These are phyloP conservation scores for Hyaloperonospora arabidopsidis DNA, from an alignment of 352 stramenopile genomes.

Conservation along the genomic window DNA sequence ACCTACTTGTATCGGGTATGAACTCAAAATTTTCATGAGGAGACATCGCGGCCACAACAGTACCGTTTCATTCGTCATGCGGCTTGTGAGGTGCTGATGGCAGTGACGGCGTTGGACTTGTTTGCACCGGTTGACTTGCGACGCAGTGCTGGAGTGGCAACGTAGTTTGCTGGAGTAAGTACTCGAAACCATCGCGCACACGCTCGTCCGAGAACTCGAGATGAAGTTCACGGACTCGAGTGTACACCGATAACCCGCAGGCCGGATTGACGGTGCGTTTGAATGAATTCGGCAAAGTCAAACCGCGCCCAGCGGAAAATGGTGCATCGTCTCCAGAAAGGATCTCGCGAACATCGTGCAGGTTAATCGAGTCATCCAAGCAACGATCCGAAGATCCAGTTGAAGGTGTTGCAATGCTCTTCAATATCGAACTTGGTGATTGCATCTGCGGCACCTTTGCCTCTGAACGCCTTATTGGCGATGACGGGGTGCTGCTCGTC, in stretches of 20 bases:
- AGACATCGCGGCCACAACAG: constrained; percentile 14
- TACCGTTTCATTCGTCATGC: constrained; percentile 1
- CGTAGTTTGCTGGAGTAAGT: constrained; percentile 56
- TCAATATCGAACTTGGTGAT: constrained; percentile 7
- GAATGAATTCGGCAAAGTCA: constrained; percentile 34
- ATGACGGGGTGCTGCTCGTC: constrained; percentile 32
- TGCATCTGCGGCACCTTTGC: constrained; percentile 14
- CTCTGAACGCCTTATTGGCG: constrained; percentile 15
- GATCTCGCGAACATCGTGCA: constrained; percentile 51
- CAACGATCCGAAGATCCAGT: constrained; percentile 19
- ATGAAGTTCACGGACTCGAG: constrained; percentile 57
- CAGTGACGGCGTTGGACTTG: constrained; percentile 4
- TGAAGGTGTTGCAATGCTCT: constrained; percentile 13
- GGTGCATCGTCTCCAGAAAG: constrained; percentile 34
- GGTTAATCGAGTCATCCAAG: constrained; percentile 52
- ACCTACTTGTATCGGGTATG: constrained; percentile 9
- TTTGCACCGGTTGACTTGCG: constrained; percentile 2
- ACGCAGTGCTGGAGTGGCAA: constrained; percentile 33
- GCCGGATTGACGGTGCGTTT: constrained; percentile 48
- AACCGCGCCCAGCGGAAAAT: constrained; percentile 51
- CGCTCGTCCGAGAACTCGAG: constrained; percentile 64
- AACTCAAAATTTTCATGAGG: constrained; percentile 14
- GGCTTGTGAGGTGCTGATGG: constrained; percentile 12
- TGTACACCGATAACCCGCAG: constrained; percentile 54
- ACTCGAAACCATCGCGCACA: constrained; percentile 57